These are phyloP conservation scores for Microbotryum silenes-acaulis DNA, from an alignment of 1,284 basidiomycete genomes.

Conservation along the genomic window DNA sequence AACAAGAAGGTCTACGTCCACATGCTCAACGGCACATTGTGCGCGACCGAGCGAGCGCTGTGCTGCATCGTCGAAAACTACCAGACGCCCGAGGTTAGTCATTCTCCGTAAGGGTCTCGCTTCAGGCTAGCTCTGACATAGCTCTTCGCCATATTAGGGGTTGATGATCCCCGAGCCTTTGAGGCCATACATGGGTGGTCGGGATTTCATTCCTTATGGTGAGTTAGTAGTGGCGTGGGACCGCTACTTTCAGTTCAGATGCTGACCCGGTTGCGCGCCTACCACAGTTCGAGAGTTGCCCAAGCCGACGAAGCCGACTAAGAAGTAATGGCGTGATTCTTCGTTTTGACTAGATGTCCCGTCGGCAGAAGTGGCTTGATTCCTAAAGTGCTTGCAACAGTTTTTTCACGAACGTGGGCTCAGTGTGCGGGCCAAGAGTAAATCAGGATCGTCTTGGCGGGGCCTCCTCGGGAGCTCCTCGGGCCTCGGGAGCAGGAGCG, in stretches of 20 bases:
- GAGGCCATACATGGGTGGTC: constrained; percentile 90
- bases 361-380: too few relatives aligned
- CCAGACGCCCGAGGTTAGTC: constrained; percentile 79
- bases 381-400: too few relatives aligned
- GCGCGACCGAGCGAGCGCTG: constrained; percentile 89
- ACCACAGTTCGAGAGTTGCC: background rate
- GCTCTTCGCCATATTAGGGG: constrained; percentile 50
- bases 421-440: too few relatives aligned
- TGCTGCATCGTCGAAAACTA: constrained; percentile 99
- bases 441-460: too few relatives aligned
- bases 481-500: too few relatives aligned
- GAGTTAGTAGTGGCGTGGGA: background rate
- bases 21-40: constrained; percentile 96
- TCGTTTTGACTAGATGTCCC: too few relatives aligned
- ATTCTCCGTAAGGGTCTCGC: background rate
- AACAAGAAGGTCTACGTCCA: constrained; percentile 85
- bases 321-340: too few relatives aligned
- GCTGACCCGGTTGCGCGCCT: too few relatives aligned
- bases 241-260: background rate
- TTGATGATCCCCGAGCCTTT: constrained; percentile 80
- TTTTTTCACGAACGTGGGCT: too few relatives aligned
- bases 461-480: too few relatives aligned
- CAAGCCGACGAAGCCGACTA: too few relatives aligned
- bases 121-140: background rate
- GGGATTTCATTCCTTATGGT: constrained; percentile 80